These are phyloP conservation scores for Syncephalastrum monosporum DNA, from an alignment of 371 early-diverging fungal species.

Conservation along the genomic window DNA sequence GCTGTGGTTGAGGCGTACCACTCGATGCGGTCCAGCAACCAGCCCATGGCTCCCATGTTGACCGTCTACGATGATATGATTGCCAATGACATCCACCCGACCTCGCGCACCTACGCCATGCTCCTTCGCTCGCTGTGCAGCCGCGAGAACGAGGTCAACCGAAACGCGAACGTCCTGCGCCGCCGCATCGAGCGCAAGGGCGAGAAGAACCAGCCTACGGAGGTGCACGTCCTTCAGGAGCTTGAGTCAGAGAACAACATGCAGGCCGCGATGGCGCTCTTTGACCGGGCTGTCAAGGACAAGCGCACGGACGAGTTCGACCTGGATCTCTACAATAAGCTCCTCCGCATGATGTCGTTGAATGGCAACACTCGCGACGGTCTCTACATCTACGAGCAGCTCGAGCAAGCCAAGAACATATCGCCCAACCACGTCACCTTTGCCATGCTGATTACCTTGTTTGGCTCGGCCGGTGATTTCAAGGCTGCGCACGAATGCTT, in stretches of 20 bases:
- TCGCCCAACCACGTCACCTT: conserved; percentile 41
- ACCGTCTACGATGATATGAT: conserved; percentile 50
- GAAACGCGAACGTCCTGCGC: conserved; percentile 26
- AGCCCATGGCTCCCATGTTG: conserved; percentile 34
- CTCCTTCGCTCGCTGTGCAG: conserved; percentile 40
- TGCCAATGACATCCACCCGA: conserved; percentile 33
- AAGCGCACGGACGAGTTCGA: conserved; percentile 41
- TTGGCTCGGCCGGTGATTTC: conserved; percentile 48
- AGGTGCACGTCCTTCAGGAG: conserved; percentile 17
- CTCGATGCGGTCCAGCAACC: conserved; percentile 27
- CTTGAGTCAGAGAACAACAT: conserved; percentile 41
- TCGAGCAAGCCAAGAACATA: conserved; percentile 35
- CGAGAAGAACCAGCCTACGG: not conserved
- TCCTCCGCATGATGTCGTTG: conserved; percentile 37
- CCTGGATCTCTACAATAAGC: conserved; percentile 38
- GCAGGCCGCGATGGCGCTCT: conserved; percentile 42
- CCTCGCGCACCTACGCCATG: conserved; percentile 42
- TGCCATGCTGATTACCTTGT: conserved; percentile 42
- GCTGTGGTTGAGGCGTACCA: conserved; percentile 48
- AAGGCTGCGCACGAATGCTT: conserved; percentile 47
- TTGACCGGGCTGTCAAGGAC: conserved; percentile 39
- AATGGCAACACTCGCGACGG: conserved; percentile 45
- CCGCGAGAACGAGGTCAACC: conserved; percentile 45
- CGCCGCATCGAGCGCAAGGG: conserved; percentile 31
- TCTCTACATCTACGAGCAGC: conserved; percentile 46